Evolutionary conservation across 805 yeast species (phyloP).

Genomic region (Metschnikowia cubensis): DNA sequence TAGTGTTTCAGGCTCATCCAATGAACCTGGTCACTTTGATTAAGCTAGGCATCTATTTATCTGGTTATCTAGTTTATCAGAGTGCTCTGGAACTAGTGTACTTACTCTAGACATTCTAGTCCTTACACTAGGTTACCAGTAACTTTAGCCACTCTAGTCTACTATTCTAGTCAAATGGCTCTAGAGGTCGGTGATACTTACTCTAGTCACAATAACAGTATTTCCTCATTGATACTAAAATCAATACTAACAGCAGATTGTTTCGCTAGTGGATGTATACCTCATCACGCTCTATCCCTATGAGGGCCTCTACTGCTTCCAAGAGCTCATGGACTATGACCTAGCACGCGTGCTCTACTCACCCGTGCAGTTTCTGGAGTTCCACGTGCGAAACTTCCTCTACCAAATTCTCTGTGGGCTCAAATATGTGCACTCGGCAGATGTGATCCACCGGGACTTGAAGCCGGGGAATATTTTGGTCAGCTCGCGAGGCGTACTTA

Average conservation of each 20-base stretch:
- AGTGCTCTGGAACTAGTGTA: too few relatives aligned
- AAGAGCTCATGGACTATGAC: slow-evolving; percentile 81
- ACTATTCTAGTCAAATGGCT: too few relatives aligned
- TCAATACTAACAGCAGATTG: slow-evolving; percentile 43
- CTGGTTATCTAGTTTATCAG: too few relatives aligned
- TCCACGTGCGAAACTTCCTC: slow-evolving; percentile 69
- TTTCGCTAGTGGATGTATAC: slow-evolving; percentile 70
- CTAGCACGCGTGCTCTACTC: slow-evolving; percentile 78
- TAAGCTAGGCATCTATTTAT: too few relatives aligned
- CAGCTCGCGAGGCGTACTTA: slow-evolving; percentile 66
- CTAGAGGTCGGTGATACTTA: too few relatives aligned
- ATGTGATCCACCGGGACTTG: slow-evolving; percentile 86
- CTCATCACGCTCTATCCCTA: slow-evolving; percentile 60
- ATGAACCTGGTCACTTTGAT: too few relatives aligned
- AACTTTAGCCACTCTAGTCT: too few relatives aligned
- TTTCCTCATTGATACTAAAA: too few relatives aligned
- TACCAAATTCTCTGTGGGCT: slow-evolving; percentile 85
- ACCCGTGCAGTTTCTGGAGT: slow-evolving; percentile 72
- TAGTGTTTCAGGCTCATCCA: too few relatives aligned
- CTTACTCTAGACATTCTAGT: too few relatives aligned
- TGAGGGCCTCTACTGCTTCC: slow-evolving; percentile 86
- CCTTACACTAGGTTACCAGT: too few relatives aligned
- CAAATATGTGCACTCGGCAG: slow-evolving; percentile 86
- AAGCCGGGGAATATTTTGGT: slow-evolving; percentile 89
- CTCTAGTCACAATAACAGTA: too few relatives aligned